Evolutionary conservation across 1,139 yeast genomes (phyloP), one percentile per base, ranked within the genome.

Genomic region (Nakaseomyces bracarensis): DNA sequence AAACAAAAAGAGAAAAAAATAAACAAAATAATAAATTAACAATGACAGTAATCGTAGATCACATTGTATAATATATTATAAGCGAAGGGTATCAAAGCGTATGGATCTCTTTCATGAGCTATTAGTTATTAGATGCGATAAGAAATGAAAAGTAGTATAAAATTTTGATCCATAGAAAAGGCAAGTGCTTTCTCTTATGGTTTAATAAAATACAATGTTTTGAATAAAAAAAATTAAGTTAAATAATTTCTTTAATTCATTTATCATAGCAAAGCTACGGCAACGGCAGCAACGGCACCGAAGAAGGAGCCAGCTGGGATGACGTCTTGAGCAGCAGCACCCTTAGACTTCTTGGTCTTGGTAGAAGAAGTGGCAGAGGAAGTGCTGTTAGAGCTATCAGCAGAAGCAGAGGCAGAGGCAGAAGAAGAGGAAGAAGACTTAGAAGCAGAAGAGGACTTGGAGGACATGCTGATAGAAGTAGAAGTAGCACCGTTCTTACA

Each of bases 401-500:
- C 52, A 43, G 47, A 47, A 25, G 42, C 40, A 8, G 48, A 26
- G n/a, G 50, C 37, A 31, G 63, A 45, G 27, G 54, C 42, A 13
- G 57, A 36, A 29, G 55, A 31, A 37, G 48, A 38, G 64, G 49
- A 35, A 4, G 48, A 38, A 22, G 25, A 34, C 21, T 10, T 35
- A 22, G 44, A 25, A 25, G 69, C 46, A 40, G 65, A 49, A 41
- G 66, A 49, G 40, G 68, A 52, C 41, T 62, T 54, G 39, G 73
- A 59, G 42, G 73, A 61, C 49, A 64, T 49, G 41, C 64, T 57
- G 58, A 65, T 70, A 41, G 82, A 75, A 50, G 79, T 70, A 42
- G 82, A 73, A 45, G 72, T 65, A 45, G 74, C 70, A 60, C 76
- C 79, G 66, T 81, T 87, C 68, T 77, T 75, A 75, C 96, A 89